Percentiles rank a stretch among this genome's conserved stretches.
phyloP scores from a whole-genome alignment of 2,329 filamentous ascomycete genomes.

The Ophiognomonia clavigignenti-juglandacearum region DNA sequence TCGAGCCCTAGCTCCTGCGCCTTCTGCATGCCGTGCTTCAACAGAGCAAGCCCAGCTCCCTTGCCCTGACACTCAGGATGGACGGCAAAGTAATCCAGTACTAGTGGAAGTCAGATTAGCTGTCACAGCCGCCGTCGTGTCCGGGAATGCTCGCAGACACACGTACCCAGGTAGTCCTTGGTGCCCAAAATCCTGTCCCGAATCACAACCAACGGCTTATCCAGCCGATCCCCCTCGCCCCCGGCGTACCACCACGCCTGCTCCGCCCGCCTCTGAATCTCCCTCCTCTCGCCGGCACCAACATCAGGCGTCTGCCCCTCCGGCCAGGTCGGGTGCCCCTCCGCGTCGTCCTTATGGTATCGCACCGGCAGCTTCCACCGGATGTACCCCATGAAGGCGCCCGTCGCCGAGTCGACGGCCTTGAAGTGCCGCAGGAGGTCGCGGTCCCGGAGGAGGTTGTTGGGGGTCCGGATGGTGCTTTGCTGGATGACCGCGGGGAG shows the following conservation, averaged over 20 bases:
- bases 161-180: slow-evolving; percentile 17
- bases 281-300: slow-evolving; percentile 9
- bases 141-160: background rate
- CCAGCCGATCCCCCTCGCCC: slow-evolving; percentile 10
- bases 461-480: slow-evolving; percentile 4
- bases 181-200: slow-evolving; percentile 11
- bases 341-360: background rate
- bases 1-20: slow-evolving; percentile 20
- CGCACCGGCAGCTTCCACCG: slow-evolving; percentile 18
- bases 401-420: slow-evolving; percentile 19
- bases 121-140: background rate
- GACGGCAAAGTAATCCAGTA: slow-evolving; percentile 23
- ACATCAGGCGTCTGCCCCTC: slow-evolving; percentile 17
- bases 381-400: slow-evolving; percentile 18
- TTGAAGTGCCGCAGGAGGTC: slow-evolving; percentile 17
- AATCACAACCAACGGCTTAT: slow-evolving; percentile 11
- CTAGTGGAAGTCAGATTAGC: slow-evolving; percentile 8
- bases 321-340: slow-evolving; percentile 10
- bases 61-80: slow-evolving; percentile 19
- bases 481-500: slow-evolving; percentile 3
- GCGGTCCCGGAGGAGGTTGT: slow-evolving; percentile 18
- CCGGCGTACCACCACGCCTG: slow-evolving; percentile 14
- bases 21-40: slow-evolving; percentile 18
- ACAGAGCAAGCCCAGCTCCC: slow-evolving; percentile 20
- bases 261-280: slow-evolving; percentile 8